phyloP scores from a whole-genome alignment of 1,284 basidiomycete genomes.

The Heterobasidion annosum region DNA sequence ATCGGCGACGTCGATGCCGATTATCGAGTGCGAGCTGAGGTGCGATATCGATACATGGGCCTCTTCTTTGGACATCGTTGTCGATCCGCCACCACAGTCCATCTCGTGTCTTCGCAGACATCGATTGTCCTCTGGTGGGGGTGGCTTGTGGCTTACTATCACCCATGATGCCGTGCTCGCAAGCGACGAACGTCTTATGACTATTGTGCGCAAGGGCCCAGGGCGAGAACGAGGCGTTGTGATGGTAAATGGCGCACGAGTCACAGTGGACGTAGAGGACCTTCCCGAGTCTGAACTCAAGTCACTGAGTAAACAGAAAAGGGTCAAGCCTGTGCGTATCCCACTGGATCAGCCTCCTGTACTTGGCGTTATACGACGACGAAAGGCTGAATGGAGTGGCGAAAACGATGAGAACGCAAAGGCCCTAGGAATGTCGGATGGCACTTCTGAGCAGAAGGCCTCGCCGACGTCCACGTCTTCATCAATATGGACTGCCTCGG shows the following conservation, averaged over 20 bases:
- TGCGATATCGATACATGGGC: conserved; percentile 95
- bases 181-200: conserved; percentile 67
- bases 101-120: conserved; percentile 85
- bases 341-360: conserved; percentile 91
- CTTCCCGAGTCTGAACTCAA: conserved; percentile 86
- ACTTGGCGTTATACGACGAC: conserved; percentile 58
- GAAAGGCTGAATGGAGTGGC: conserved; percentile 56
- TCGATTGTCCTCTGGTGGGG: conserved; percentile 79
- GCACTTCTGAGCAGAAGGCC: conserved; percentile 7
- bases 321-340: conserved; percentile 79
- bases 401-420: conserved; percentile 22
- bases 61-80: conserved; percentile 78
- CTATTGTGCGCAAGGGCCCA: conserved; percentile 71
- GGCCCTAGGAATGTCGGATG: conserved; percentile 7
- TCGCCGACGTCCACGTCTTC: conserved; percentile 5
- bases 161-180: conserved; percentile 79
- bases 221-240: conserved; percentile 66
- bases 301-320: conserved; percentile 74
- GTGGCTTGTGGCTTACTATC: conserved; percentile 94
- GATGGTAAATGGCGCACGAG: conserved; percentile 84
- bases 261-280: conserved; percentile 88
- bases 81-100: conserved; percentile 88
- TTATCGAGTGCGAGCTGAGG: conserved; percentile 88
- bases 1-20: conserved; percentile 25
- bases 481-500: conserved; percentile 32